A percentile compares a stretch with the other conserved stretches of the same genome.
phyloP scores from a whole-genome alignment of 169 alveolate genomes.

The Cryptosporidium viatorum region DNA sequence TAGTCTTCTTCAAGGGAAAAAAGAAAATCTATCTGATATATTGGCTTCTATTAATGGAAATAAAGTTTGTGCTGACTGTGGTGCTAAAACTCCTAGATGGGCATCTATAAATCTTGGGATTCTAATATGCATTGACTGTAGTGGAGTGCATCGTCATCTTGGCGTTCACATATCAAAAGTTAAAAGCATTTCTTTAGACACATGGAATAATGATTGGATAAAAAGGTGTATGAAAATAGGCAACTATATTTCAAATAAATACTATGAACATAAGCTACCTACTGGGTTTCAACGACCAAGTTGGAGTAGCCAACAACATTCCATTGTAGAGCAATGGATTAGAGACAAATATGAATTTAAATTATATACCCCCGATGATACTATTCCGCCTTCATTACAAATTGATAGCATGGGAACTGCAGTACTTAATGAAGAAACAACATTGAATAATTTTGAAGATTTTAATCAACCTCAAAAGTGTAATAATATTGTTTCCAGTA shows the following conservation, averaged over 20 bases:
- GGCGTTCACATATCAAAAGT: slow-evolving; percentile 95
- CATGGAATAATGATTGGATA: slow-evolving; percentile 87
- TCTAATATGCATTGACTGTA: slow-evolving; percentile 94
- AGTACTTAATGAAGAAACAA: not conserved
- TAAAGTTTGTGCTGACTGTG: slow-evolving; percentile 96
- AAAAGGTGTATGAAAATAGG: slow-evolving; percentile 81
- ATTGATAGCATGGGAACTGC: not conserved
- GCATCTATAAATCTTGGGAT: slow-evolving; percentile 95
- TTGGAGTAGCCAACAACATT: slow-evolving; percentile 47
- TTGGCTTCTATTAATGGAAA: slow-evolving; percentile 84
- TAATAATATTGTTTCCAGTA: not conserved
- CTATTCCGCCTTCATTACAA: slow-evolving; percentile 30
- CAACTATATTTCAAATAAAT: slow-evolving; percentile 80
- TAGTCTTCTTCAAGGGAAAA: slow-evolving; percentile 3
- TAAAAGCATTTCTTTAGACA: slow-evolving; percentile 93
- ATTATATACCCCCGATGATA: slow-evolving; percentile 80
- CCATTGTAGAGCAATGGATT: slow-evolving; percentile 86
- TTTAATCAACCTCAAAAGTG: not conserved
- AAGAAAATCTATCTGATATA: slow-evolving; percentile 25
- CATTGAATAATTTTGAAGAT: not conserved
- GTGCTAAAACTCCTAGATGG: slow-evolving; percentile 95
- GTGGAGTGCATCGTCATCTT: slow-evolving; percentile 95
- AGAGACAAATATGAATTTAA: slow-evolving; percentile 86
- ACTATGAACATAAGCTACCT: slow-evolving; percentile 82
- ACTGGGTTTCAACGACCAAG: slow-evolving; percentile 78